Percentiles rank a stretch among this genome's conserved stretches.
phyloP scores from a whole-genome alignment of 306 rosid genomes.

The Corylus avellana region DNA sequence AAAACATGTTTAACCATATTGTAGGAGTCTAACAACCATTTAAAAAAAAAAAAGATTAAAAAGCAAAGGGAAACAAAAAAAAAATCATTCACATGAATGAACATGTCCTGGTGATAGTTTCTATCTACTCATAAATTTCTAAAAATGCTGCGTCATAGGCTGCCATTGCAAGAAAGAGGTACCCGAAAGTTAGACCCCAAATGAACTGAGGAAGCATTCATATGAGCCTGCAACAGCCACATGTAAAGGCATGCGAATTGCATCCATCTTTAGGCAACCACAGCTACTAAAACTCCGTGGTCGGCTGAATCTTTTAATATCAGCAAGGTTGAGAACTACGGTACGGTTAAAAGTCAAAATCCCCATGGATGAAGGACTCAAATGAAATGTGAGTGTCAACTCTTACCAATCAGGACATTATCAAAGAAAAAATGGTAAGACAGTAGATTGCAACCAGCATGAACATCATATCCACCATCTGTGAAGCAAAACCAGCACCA shows the following conservation, averaged over 20 bases:
- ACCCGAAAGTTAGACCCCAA: not conserved
- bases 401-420: constrained; percentile 45
- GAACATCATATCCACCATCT: constrained; percentile 39
- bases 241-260: constrained; percentile 27
- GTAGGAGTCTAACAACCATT: not conserved
- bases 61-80: not conserved
- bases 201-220: constrained; percentile 5
- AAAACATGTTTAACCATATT: not conserved
- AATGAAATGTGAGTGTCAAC: constrained; percentile 25
- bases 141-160: constrained; percentile 14
- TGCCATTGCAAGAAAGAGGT: constrained; percentile 18
- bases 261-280: constrained; percentile 33
- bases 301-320: constrained; percentile 38
- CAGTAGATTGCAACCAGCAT: constrained; percentile 42
- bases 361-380: constrained; percentile 28
- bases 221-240: constrained; percentile 36
- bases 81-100: not conserved
- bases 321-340: constrained; percentile 30
- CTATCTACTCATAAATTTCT: not conserved
- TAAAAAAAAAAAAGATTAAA: not conserved
- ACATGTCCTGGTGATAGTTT: not conserved
- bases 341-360: constrained; percentile 19
- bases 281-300: constrained; percentile 37
- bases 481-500: constrained; percentile 38
- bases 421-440: constrained; percentile 35